phyloP scores from a whole-genome alignment of 257 asterid species.

The Jaltomata sinuosa region DNA sequence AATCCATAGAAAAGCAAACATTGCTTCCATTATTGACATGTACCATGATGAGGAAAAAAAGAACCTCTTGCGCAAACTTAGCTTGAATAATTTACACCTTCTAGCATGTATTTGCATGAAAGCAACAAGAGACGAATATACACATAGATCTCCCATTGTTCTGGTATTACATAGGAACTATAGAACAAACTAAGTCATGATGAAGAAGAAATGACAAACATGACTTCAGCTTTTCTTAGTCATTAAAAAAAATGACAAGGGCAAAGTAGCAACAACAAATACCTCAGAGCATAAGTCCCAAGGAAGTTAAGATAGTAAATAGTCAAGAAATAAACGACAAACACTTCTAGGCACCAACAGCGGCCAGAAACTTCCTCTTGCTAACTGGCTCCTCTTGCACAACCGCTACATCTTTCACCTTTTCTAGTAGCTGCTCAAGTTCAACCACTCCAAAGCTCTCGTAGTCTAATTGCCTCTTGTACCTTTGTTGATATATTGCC shows the following conservation, averaged over 20 bases:
- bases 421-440: conserved; percentile 70
- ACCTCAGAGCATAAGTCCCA: conserved; percentile 19
- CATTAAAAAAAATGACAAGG: neutral
- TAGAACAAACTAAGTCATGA: neutral
- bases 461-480: conserved; percentile 69
- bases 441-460: conserved; percentile 50
- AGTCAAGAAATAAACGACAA: neutral
- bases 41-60: neutral
- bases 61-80: neutral
- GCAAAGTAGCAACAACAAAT: conserved; percentile 4
- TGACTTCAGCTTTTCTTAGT: neutral
- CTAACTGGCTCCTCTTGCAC: conserved; percentile 68
- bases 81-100: neutral
- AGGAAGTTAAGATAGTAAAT: conserved; percentile 1
- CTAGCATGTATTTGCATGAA: neutral
- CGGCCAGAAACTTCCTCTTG: conserved; percentile 52
- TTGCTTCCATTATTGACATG: neutral
- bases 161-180: neutral
- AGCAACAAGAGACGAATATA: neutral
- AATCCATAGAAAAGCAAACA: neutral
- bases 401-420: conserved; percentile 61
- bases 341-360: conserved; percentile 43
- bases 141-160: neutral
- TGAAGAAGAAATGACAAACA: conserved; percentile 1
- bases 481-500: conserved; percentile 61